phyloP scores from a whole-genome alignment of 768 basidiomycete species.

The Xanthoconium stramineum region DNA sequence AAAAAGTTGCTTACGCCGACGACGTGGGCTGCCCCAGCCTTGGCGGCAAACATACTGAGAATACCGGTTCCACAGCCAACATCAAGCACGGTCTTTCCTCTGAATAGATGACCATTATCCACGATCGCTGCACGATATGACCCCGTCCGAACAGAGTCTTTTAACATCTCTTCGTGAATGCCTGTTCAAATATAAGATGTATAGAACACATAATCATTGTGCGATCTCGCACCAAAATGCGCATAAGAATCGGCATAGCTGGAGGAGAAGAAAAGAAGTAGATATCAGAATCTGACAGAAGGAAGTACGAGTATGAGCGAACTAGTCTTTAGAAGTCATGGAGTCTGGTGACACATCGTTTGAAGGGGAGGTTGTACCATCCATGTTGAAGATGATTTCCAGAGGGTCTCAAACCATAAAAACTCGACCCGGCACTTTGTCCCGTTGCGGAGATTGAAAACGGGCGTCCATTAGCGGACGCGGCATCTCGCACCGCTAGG shows the following conservation, averaged over 20 bases:
- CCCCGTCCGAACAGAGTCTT: conserved; percentile 91
- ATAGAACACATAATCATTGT: not conserved
- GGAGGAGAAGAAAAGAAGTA: conserved; percentile 33
- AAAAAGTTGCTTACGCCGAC: conserved; percentile 65
- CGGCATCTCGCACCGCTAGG: too few relatives aligned
- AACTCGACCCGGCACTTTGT: not conserved
- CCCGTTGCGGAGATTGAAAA: conserved; percentile 1
- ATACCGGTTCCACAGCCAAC: conserved; percentile 99
- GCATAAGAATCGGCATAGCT: conserved; percentile 97
- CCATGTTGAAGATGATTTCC: conserved; percentile 19
- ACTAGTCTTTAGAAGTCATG: conserved; percentile 91
- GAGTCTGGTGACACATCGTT: conserved; percentile 32
- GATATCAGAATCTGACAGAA: conserved; percentile 36
- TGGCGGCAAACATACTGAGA: conserved; percentile 96
- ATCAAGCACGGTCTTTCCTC: conserved; percentile 94
- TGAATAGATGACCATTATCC: conserved; percentile 93
- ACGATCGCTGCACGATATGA: conserved; percentile 94
- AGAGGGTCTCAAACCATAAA: not conserved
- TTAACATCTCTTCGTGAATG: conserved; percentile 99
- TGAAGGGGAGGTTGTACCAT: conserved; percentile 30
- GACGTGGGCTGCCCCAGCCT: conserved; percentile 90
- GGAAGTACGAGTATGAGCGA: conserved; percentile 40
- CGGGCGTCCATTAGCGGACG: not conserved
- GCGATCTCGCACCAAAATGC: conserved; percentile 69
- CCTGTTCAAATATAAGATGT: conserved; percentile 44